Conservation (phyloP, 202 grass and related monocot genomes). For the Digitaria exilis region DNA sequence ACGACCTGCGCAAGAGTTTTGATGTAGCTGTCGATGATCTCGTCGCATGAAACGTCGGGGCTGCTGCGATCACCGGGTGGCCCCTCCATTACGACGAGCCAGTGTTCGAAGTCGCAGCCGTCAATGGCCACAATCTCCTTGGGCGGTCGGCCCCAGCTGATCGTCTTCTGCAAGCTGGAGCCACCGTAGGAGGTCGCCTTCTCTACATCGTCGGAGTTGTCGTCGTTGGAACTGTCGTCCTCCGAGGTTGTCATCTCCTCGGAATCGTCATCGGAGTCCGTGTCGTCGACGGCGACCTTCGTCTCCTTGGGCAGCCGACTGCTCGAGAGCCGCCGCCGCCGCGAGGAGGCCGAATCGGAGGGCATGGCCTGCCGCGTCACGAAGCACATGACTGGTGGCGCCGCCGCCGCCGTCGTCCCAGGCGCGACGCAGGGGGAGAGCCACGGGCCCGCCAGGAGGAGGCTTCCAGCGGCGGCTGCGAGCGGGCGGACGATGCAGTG, state of each 20-base stretch:
- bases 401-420: too few relatives aligned
- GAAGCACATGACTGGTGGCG: too few relatives aligned
- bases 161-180: too few relatives aligned
- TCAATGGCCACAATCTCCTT: conserved; percentile 63
- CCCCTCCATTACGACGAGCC: conserved; percentile 68
- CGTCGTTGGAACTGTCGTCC: too few relatives aligned
- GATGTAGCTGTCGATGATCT: conserved; percentile 77
- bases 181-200: too few relatives aligned
- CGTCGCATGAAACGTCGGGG: conserved; percentile 59
- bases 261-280: too few relatives aligned
- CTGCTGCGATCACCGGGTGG: conserved; percentile 45
- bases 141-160: conserved; percentile 51
- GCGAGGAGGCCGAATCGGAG: too few relatives aligned
- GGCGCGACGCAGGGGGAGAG: conserved; percentile 9
- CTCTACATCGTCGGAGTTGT: too few relatives aligned
- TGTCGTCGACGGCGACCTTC: too few relatives aligned
- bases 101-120: conserved; percentile 71
- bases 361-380: too few relatives aligned
- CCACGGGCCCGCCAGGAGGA: too few relatives aligned
- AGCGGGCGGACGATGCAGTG: background rate
- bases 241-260: too few relatives aligned
- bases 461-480: background rate
- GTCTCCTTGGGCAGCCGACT: conserved; percentile 48
- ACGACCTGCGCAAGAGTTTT: conserved; percentile 64
- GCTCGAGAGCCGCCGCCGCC: background rate